Base-by-base conservation (phyloP, 352 stramenopile genomes). In the Globisporangium perplexum region DNA sequence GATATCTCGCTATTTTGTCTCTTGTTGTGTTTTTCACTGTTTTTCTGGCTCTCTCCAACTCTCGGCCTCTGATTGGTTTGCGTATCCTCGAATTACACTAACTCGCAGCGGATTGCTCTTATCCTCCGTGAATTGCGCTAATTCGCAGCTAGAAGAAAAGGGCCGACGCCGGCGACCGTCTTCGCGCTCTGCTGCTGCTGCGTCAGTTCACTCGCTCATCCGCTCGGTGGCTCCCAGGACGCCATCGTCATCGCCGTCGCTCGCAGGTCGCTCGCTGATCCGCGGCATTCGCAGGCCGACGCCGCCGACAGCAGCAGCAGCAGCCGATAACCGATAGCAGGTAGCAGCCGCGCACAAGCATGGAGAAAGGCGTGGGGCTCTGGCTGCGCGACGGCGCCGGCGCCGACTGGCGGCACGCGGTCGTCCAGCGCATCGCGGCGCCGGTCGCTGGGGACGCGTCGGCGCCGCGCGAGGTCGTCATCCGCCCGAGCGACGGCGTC, bases 361-460 rank as follows among this genome's bases (percentile, higher is more conserved):
- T 93, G 83, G 83, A 93, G 59, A 90, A 89, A 54, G 83, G 83
- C 30, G 83, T 93, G 30, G 68, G 73, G 43, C 71, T 91, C 18
- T 93, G 83, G 83, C 66, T 93, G 46, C 77, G 74, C 57, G 72
- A 91, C 55, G 65, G 57, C 26, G 75, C 77, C 38, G 72, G 59
- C 56, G 80, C 88, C 47, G 77, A 87, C 50, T 93, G 83, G 83
- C 57, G 75, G 52, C 78, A 72, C 57, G 83, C 77, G 6, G 70
- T 72, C 26, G 69, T 93, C 46, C 65, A 84, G 26, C 65, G 72
- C 38, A 59, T 90, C 23, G 50, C 57, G 1, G 15, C 53, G 1
- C 8, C 53, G 70, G 44, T 49, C 26, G 26, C 59, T 47, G 30
- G 54, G n/a, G n/a, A n/a, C 52, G 18, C 33, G 14, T 47, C 68